A percentile compares a stretch with the other conserved stretches of the same genome.
phyloP scores from a whole-genome alignment of 2,329 filamentous ascomycete species.

The Fusarium nisikadoi region DNA sequence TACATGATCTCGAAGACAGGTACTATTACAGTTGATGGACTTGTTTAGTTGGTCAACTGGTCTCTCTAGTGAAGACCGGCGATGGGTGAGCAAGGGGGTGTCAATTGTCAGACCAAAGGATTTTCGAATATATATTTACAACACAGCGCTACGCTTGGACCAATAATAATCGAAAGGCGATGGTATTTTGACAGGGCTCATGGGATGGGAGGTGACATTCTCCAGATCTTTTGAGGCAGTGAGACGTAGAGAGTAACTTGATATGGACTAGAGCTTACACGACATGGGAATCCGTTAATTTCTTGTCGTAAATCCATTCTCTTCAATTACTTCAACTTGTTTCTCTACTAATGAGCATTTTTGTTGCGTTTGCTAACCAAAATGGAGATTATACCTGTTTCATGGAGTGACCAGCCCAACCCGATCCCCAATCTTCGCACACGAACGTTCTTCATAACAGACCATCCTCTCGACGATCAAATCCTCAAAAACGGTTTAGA shows the following conservation, averaged over 20 bases:
- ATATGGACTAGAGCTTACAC: not conserved
- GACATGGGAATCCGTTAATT: not conserved
- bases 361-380: not conserved
- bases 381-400: conserved; percentile 8
- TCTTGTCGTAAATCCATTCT: no score
- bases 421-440: conserved; percentile 1
- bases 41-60: not conserved
- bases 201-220: not conserved
- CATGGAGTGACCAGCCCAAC: conserved; percentile 4
- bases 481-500: not conserved
- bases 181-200: not conserved
- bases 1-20: conserved; percentile 55
- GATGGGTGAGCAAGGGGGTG: no score
- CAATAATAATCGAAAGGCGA: not conserved
- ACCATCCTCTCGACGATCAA: not conserved
- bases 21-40: not conserved
- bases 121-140: not conserved
- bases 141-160: not conserved
- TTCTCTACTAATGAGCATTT: no score
- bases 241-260: not conserved
- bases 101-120: not conserved
- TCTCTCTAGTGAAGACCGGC: not conserved
- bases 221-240: fast-evolving
- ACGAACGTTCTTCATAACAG: conserved; percentile 10
- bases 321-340: not conserved